Evolutionary conservation across 306 rosid species (phyloP), one percentile per base, ranked within the genome.

Genomic region (Cicer yamashitae): DNA sequence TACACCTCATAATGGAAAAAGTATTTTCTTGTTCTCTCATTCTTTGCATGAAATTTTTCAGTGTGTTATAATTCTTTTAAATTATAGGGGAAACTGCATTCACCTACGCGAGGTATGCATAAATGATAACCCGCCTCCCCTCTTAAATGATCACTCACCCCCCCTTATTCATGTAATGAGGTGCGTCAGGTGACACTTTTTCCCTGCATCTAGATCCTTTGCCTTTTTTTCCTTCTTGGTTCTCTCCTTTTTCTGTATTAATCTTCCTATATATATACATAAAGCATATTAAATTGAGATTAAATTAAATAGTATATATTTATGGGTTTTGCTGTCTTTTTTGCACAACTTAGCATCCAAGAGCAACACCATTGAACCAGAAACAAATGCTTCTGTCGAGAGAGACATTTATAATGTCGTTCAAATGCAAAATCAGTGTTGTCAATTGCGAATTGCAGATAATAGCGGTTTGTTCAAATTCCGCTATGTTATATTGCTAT

Each of bases 331-430:
- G 9, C 4, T 84, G 79, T 90, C 94, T 74, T 89, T 91, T 66
- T 79, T 80, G 17, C 74, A 86, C 86, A 90, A 47, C 10, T 91
- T 87, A 51, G 69, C 70, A 39, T 93, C 97, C 67, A 89, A 83
- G 54, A 88, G 67, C 12, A 91, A 10, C 18, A 96, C 94, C 75
- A 88, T 73, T 3, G 80, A 17, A 5, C 96, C 93, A 3, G 84
- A 94, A 45, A 91, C 96, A 74, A 94, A 88, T 43, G 96, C 47
- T 58, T 94, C 91, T 0, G 97, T 89, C 39, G 96, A 80, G 48
- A 87, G 85, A 22, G 96, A 93, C 91, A 12, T 94, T 94, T 77
- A 94, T 82, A 96, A 94, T 87, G 67, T 91, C 96, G 38, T 93
- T 93, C 81, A 89, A 93, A 53, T 14, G n/a, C 13, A 18, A 30